Evolutionary conservation across 805 yeast species (phyloP), one percentile per base, ranked within the genome.

Genomic region (Myxozyma neglecta): DNA sequence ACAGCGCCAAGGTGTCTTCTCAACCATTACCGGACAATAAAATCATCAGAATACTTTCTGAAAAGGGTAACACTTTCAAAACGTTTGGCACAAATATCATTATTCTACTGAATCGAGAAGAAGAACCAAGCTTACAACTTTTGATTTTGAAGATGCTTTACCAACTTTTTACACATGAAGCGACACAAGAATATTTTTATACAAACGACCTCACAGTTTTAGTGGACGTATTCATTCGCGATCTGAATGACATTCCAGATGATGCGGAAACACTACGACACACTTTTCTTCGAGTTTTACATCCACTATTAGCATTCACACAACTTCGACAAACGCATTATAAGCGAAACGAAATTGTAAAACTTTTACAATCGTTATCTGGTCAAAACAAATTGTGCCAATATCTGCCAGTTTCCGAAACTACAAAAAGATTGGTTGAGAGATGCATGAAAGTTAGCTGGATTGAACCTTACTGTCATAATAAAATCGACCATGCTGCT

Each of bases 131-230:
- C 56, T 74, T 89, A 57, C 90, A 87, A 68, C 86, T 90, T 2
- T 81, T 92, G 76, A 88, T 89, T 70, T 79, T 92, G 68, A 92
- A 92, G 74, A 79, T 90, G 60, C 76, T 92, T 8, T 90, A 89
- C 72, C 74, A 88, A 60, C 81, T 92, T 0, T 83, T 92, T 74
- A 85, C 92, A 1, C 83, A 85, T 3, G 79, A 85, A 6, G 75
- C 76, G 42, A 86, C 96, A 0, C 77, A 82, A 56, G 88, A 86
- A 61, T 79, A 86, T 68, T 83, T 90, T 53, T 92, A 92, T 71
- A 78, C 89, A 64, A 92, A 92, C 69, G 98, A 92, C 72, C 75
- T 92, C 61, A 86, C 87, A 68, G 96, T 92, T 6, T 80, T 92
- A 59, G 85, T 88, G 13, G 97, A 90, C 70, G 91, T 92, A 9